Evolutionary conservation across 2,329 filamentous ascomycete genomes (phyloP), one percentile per base, ranked within the genome.

Genomic region (Ophiocordyceps camponoti-floridani): DNA sequence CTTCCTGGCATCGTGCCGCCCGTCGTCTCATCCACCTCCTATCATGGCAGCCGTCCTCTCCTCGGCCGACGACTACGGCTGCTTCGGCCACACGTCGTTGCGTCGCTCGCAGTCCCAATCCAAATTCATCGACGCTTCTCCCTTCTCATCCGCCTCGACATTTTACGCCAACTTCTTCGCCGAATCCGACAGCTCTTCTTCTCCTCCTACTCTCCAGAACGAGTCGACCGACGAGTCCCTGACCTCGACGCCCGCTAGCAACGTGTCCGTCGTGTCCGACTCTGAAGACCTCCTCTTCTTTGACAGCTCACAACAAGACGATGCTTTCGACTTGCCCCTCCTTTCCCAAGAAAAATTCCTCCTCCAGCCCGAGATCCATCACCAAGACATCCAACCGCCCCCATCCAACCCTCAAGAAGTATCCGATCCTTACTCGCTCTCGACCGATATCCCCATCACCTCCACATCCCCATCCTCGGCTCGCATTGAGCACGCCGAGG

Each of bases 231-330:
- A 70, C 46, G 68, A 70, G 4, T 79, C 77, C 2, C 74, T 70
- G 55, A 66, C 69, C 23, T 81, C 79, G 2, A 82, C 77, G 3
- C 72, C 77, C 4, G 70, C 73, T 16, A 79, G 75, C 52, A 80
- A 72, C 51, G 61, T 79, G 45, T 82, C 77, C 12, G 61, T 82
- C 45, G 70, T 73, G 45, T 73, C 70, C 42, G 71, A 73, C 47
- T 72, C 66, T 53, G 73, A 77, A 43, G 67, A 70, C 41, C 47
- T 53, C 12, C 60, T 72, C 45, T 58, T 65, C 40, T 61, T 69
- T 41, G 63, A 72, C 47, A 63, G 71, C 47, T 57, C 61, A 18
- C 53, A 57, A 5, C 58, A 66, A 35, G 65, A 71, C 35, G 69
- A 75, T 40, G 63, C 65, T 44, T 66, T 70, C 41, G 57, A 64